Evolutionary conservation across 352 stramenopile genomes (phyloP), one percentile per base, ranked within the genome.

Genomic region (Globisporangium paddicum): DNA sequence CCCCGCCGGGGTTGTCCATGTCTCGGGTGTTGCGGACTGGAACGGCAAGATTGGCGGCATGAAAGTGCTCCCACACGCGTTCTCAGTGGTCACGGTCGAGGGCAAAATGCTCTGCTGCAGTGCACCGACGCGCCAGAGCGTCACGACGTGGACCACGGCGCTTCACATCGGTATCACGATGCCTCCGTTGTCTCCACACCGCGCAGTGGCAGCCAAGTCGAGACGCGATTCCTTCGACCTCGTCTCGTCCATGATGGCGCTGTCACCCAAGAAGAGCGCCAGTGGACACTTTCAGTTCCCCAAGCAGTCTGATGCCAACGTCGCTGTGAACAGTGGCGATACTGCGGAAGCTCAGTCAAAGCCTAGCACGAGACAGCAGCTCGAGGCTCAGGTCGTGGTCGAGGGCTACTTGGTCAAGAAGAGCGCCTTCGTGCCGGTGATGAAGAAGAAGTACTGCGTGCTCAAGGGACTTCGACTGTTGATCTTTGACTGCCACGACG

Each of bases 221-320:
- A 67, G 76, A 40, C 77, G 83, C 51, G 77, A 90, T 52, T 92
- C 82, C 16, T 90, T 92, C 52, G 82, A 92, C 44, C 64, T 92
- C 61, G 55, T 75, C 13, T 63, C 69, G 38, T 65, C 71, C 5
- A 60, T 61, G 46, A 42, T 32, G 1, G 23, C 58, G 44, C 25
- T 58, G 21, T 66, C 60, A 28, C 60, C 52, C 11, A 55, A 52
- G 41, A 54, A 35, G 21, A 64, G 32, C 41, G 47, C 18, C 8
- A 35, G 45, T 30, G 41, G 38, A 5, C 41, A 48, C 35, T 64
- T 64, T 21, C 26, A 46, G 35, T 60, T 57, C 42, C 47, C 25
- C 21, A 51, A 23, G 25, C 45, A 51, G 16, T 25, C 45, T 23
- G 25, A 6, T 14, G 6, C 45, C 25, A 16, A 19, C 7, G 2